Base-by-base conservation (phyloP, 2,329 filamentous ascomycete genomes). In the Epichloe brachyelytri region DNA sequence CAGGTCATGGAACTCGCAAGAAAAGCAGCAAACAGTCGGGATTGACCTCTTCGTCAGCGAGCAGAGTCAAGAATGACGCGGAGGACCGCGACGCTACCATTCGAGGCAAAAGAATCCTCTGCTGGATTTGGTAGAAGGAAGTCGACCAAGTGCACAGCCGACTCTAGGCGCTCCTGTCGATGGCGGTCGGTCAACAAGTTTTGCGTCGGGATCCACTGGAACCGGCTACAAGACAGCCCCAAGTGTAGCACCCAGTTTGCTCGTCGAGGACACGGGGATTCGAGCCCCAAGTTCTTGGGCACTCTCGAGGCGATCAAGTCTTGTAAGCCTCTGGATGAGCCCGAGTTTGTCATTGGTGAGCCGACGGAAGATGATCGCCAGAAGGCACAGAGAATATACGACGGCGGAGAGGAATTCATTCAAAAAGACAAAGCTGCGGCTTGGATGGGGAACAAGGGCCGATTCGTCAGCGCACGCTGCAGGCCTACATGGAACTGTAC, bases 401-500 rank as follows among this genome's bases (percentile, higher is more conserved):
- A 91, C 51, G 89, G 90, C 39, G 80, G 84, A 54, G 89, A 95
- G 62, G 83, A 88, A 48, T 85, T 90, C 53, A 82, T 93, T 20
- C 76, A 77, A 40, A 89, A 88, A 61, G 81, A 85, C 34, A 84
- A 85, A 63, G 88, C 90, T 15, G 89, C 90, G 26, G 79, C 88
- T 30, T 94, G 88, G 83, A 83, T 96, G 68, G 93, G 58, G 88
- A 93, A 59, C 80, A 83, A 55, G 79, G 79, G 0, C 71, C 72
- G 2, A 68, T 80, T 34, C 72, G 79, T 15, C 75, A 80, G 59
- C 71, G 78, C 20, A 80, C 78, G 0, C 63, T 84, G 20, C 69
- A 71, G 57, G 91, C 91, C 0, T 98, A 95, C 67, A 95, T 98
- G 85, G 83, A 88, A 54, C 72, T 96, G 11, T 96, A 91, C 64